Conservation (phyloP, 2,329 filamentous ascomycete species). For the Colletotrichum tamarilloi region DNA sequence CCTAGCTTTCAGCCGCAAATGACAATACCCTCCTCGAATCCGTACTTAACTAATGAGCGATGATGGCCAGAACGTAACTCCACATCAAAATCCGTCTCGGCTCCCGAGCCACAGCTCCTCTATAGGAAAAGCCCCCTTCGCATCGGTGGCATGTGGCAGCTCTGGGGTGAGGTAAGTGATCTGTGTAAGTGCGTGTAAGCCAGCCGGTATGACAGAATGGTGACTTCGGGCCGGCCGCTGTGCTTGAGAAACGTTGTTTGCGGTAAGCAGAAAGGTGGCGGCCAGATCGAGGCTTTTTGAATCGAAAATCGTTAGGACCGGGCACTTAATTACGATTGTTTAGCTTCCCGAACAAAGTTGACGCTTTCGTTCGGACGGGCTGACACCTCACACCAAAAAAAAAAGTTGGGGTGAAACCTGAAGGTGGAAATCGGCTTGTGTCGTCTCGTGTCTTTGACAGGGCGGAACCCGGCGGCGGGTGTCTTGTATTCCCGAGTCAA, state of each 20-base stretch:
- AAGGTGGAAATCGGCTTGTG: conserved; percentile 16
- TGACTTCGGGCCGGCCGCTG: not conserved
- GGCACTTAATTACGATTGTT: not conserved
- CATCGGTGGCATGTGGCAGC: not conserved
- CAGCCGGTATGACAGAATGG: not conserved
- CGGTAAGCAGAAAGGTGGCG: not conserved
- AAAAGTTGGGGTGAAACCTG: not conserved
- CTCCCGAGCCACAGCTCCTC: not conserved
- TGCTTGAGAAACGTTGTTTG: not conserved
- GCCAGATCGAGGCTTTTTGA: not conserved
- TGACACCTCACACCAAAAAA: not conserved
- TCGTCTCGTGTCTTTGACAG: conserved; percentile 39
- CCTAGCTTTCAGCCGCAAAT: not conserved
- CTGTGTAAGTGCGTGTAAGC: not conserved
- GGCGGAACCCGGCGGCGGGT: conserved; percentile 39
- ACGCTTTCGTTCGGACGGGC: not conserved
- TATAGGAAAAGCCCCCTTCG: not conserved
- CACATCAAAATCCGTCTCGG: not conserved
- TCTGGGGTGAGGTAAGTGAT: not conserved
- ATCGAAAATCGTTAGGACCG: not conserved
- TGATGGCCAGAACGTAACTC: not conserved
- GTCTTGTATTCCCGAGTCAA: conserved; percentile 31
- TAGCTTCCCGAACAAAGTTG: not conserved
- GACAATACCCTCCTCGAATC: not conserved
- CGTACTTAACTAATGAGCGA: not conserved